phyloP scores from a whole-genome alignment of 495 filamentous ascomycete genomes.

The Aspergillus homomorphus region DNA sequence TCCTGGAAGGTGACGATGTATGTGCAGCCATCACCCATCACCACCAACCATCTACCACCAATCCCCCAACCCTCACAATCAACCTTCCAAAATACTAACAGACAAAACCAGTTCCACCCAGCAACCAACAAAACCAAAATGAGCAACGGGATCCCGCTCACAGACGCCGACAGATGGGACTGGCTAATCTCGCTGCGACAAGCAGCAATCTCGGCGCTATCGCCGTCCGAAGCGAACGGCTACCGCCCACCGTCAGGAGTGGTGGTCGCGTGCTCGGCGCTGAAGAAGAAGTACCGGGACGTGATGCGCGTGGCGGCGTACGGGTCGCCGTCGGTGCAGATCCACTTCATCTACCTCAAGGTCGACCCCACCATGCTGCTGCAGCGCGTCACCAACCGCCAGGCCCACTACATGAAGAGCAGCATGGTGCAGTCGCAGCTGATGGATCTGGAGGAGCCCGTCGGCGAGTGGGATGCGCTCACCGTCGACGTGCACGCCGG shows the following conservation, averaged over 20 bases:
- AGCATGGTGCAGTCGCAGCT: slow-evolving; percentile 97
- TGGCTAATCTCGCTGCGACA: slow-evolving; percentile 91
- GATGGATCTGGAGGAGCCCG: slow-evolving; percentile 75
- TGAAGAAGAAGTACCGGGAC: slow-evolving; percentile 97
- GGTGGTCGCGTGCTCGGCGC: slow-evolving; percentile 90
- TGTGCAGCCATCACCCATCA: slow-evolving; percentile 28
- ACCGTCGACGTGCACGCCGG: slow-evolving; percentile 72
- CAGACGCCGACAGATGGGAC: slow-evolving; percentile 96
- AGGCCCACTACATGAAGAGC: slow-evolving; percentile 95
- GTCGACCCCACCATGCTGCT: slow-evolving; percentile 72
- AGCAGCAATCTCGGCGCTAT: slow-evolving; percentile 64
- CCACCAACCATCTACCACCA: background rate
- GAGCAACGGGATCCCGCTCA: slow-evolving; percentile 79
- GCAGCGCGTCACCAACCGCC: slow-evolving; percentile 64
- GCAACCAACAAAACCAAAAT: slow-evolving; percentile 89
- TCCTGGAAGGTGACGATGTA: slow-evolving; percentile 96
- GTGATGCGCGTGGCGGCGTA: slow-evolving; percentile 89
- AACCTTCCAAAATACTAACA: slow-evolving; percentile 11
- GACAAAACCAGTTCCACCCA: slow-evolving; percentile 69
- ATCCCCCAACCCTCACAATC: background rate
- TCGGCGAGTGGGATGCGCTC: slow-evolving; percentile 79
- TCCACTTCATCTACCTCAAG: slow-evolving; percentile 92
- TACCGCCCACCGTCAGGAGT: slow-evolving; percentile 64
- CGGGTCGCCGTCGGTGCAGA: slow-evolving; percentile 66
- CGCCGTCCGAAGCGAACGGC: slow-evolving; percentile 45